Evolutionary conservation across 768 basidiomycete genomes (phyloP).

Genomic region (Tulasnella calospora): DNA sequence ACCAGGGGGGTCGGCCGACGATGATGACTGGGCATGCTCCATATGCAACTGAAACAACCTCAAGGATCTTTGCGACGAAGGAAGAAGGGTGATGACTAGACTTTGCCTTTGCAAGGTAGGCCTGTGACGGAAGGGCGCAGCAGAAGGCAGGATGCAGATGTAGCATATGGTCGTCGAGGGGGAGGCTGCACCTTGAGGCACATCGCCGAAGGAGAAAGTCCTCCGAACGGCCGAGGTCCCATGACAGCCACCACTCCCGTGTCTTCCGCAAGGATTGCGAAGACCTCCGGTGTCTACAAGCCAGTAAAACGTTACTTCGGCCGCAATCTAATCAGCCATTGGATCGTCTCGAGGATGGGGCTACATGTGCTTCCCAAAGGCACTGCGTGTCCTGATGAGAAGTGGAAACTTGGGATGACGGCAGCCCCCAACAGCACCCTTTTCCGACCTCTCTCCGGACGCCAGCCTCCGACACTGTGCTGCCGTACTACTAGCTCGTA

Average conservation of each 20-base stretch:
- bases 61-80: background rate
- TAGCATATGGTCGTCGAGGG: background rate
- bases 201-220: background rate
- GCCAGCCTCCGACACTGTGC: background rate
- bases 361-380: background rate
- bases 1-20: background rate
- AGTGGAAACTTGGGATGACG: background rate
- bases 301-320: background rate
- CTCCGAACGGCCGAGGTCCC: conserved; percentile 10
- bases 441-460: background rate
- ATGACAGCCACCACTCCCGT: conserved; percentile 6
- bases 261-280: background rate
- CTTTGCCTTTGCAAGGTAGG: background rate
- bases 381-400: background rate
- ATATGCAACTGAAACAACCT: background rate
- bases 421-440: background rate
- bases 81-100: background rate
- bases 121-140: conserved; percentile 3
- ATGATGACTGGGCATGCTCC: background rate
- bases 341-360: background rate
- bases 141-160: conserved; percentile 5
- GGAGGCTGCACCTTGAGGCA: conserved; percentile 7
- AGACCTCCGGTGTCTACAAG: background rate
- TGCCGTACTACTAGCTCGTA: background rate
- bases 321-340: conserved; percentile 6